Evolutionary conservation across 306 rosid species (phyloP).

Genomic region (Benincasa hispida): DNA sequence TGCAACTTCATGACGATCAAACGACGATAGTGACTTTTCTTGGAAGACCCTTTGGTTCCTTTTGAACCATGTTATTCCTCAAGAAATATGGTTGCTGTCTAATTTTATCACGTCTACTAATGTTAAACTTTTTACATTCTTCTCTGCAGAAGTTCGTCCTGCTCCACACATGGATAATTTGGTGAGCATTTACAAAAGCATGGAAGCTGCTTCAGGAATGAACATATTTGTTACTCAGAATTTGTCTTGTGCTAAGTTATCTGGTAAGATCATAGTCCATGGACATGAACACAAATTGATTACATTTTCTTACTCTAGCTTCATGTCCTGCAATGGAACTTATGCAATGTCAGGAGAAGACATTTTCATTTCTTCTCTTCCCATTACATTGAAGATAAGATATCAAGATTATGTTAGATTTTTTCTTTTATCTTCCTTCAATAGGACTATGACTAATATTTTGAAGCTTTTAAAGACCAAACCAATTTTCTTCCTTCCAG

Average conservation of each 20-base stretch:
- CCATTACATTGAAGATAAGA: background rate
- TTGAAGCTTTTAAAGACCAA: background rate
- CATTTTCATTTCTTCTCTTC: background rate
- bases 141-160: conserved; percentile 60
- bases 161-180: conserved; percentile 84
- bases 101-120: background rate
- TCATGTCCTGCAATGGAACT: background rate
- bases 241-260: conserved; percentile 21
- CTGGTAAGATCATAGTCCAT: conserved; percentile 30
- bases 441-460: background rate
- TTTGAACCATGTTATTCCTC: background rate
- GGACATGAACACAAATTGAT: background rate
- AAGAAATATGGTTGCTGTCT: background rate
- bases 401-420: background rate
- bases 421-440: background rate
- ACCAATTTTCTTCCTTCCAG: background rate
- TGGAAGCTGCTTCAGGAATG: conserved; percentile 74
- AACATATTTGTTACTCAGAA: conserved; percentile 59
- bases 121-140: background rate
- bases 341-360: background rate
- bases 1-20: no score
- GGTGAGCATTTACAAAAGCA: conserved; percentile 77
- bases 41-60: no score
- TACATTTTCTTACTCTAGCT: background rate
- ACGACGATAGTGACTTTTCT: no score